Percentiles rank a stretch among this genome's conserved stretches.
Evolutionary conservation across 2,329 filamentous ascomycete genomes (phyloP).

Genomic region (Aureobasidium namibiae): DNA sequence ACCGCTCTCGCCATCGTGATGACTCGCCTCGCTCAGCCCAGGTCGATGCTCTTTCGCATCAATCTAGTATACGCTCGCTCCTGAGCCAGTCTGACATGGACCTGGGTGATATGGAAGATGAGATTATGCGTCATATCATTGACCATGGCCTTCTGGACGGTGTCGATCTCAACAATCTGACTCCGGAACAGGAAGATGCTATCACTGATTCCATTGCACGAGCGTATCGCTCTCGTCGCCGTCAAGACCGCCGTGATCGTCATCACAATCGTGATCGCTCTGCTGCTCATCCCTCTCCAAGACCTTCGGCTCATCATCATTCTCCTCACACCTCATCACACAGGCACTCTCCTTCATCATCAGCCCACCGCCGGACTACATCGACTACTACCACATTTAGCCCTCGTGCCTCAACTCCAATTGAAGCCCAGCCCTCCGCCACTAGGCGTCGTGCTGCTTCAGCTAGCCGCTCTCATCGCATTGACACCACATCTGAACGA

Average conservation of each 20-base stretch:
- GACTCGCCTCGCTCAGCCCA: not conserved
- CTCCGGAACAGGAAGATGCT: constrained; percentile 76
- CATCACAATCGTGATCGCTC: not conserved
- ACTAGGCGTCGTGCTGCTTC: constrained; percentile 3
- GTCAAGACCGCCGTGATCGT: constrained; percentile 36
- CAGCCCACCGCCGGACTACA: not conserved
- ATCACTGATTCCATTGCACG: constrained; percentile 86
- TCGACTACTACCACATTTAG: not conserved
- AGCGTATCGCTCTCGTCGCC: constrained; percentile 65
- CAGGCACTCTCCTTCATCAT: not conserved
- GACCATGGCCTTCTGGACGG: constrained; percentile 82
- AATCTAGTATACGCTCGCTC: constrained; percentile 77
- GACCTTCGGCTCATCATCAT: not conserved
- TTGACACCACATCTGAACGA: not conserved
- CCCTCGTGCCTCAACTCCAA: not conserved
- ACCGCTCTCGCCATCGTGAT: not conserved
- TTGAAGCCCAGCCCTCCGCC: not conserved
- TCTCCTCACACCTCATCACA: not conserved
- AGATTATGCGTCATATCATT: constrained; percentile 82
- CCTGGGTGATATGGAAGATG: constrained; percentile 70
- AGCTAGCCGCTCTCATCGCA: not conserved
- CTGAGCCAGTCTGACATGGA: constrained; percentile 75
- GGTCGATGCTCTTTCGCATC: constrained; percentile 43
- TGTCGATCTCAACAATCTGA: constrained; percentile 80
- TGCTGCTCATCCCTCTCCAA: not conserved